Percentiles rank a stretch among this genome's conserved stretches.
These are phyloP conservation scores for Monascus purpureus DNA, from an alignment of 495 filamentous ascomycete species.

Conservation along the genomic window DNA sequence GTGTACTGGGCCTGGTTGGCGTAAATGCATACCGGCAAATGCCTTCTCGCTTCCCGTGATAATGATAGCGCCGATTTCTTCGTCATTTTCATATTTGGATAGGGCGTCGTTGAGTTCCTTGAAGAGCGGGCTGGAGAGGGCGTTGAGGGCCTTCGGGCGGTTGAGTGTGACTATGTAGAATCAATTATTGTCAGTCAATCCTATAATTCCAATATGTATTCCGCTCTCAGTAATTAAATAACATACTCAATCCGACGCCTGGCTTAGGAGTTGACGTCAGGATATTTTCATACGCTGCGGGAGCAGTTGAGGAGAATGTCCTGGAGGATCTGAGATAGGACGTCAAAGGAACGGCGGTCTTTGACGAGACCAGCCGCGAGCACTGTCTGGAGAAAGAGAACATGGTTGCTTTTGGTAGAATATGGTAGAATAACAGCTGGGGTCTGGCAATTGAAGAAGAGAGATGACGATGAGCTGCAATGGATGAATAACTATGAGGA, in stretches of 20 bases:
- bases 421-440: conserved; percentile 1
- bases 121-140: conserved; percentile 78
- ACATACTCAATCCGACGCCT: conserved; percentile 75
- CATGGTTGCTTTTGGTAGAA: conserved; percentile 21
- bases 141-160: conserved; percentile 89
- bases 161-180: conserved; percentile 69
- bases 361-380: conserved; percentile 45
- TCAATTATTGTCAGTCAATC: conserved; percentile 1
- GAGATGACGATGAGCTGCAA: no score
- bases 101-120: conserved; percentile 78
- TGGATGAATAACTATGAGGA: no score
- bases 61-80: conserved; percentile 59
- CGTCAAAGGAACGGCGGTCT: conserved; percentile 32
- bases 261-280: conserved; percentile 68
- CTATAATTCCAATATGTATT: no score
- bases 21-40: conserved; percentile 49
- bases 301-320: conserved; percentile 43
- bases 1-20: neutral
- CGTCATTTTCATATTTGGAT: conserved; percentile 51
- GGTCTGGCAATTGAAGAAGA: no score
- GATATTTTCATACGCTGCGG: conserved; percentile 61
- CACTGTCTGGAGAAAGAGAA: conserved; percentile 33
- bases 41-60: conserved; percentile 78
- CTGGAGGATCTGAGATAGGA: conserved; percentile 33
- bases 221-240: no score